Conservation (phyloP, 1,284 basidiomycete genomes). For the Ustilago lituana region DNA sequence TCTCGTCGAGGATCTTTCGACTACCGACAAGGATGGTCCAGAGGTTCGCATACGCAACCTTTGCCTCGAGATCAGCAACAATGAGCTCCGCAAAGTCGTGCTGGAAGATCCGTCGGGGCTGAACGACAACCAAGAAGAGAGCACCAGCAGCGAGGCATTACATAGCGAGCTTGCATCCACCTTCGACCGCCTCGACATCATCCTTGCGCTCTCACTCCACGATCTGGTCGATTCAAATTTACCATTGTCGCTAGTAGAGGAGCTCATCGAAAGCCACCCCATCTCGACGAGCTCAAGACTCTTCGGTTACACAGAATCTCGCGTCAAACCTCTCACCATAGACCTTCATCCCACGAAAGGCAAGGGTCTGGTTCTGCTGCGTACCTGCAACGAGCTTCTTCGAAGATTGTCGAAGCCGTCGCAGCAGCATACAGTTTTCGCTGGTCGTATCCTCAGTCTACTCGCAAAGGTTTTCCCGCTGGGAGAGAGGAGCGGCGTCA, state of each 20-base stretch:
- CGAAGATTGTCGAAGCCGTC: constrained; percentile 84
- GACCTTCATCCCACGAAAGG: constrained; percentile 81
- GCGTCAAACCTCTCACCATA: constrained; percentile 50
- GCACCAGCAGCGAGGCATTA: background rate
- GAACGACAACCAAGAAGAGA: background rate
- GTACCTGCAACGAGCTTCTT: constrained; percentile 85
- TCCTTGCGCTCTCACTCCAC: constrained; percentile 38
- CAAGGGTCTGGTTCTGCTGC: constrained; percentile 82
- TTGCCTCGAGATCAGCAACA: constrained; percentile 46
- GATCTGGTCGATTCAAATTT: constrained; percentile 49
- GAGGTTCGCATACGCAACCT: constrained; percentile 33
- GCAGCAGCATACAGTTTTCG: constrained; percentile 79
- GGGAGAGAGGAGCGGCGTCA: constrained; percentile 88
- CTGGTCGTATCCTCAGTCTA: constrained; percentile 85
- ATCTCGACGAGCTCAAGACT: constrained; percentile 50
- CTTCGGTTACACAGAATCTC: constrained; percentile 52
- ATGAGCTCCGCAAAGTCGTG: constrained; percentile 42
- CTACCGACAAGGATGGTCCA: constrained; percentile 16
- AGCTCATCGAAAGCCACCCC: constrained; percentile 52
- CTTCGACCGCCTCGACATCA: constrained; percentile 49
- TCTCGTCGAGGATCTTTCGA: background rate
- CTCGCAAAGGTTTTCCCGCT: constrained; percentile 84
- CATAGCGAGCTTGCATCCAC: constrained; percentile 8
- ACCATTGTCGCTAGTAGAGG: constrained; percentile 51
- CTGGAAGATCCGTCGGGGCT: constrained; percentile 24